These are phyloP conservation scores for Lasiosphaeriaceae sp. DNA, from an alignment of 495 filamentous ascomycete genomes.

Conservation along the genomic window DNA sequence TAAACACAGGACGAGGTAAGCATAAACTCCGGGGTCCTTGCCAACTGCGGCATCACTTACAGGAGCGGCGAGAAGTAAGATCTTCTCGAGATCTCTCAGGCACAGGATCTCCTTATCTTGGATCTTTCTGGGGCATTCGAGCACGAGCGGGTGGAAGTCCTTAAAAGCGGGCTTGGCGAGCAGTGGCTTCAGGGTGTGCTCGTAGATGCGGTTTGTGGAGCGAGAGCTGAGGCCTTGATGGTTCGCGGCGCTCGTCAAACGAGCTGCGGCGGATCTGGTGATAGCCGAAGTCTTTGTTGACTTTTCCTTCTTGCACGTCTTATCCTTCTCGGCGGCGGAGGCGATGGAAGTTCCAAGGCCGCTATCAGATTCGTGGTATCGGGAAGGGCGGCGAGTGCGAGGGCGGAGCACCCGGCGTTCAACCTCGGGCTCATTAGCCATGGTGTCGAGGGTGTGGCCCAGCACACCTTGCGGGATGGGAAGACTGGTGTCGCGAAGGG, in stretches of 20 bases:
- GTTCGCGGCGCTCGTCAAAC: conserved; percentile 29
- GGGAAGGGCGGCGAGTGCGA: conserved; percentile 46
- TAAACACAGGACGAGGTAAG: conserved; percentile 61
- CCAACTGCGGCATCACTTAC: conserved; percentile 63
- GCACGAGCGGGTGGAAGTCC: conserved; percentile 73
- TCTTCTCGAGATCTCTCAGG: conserved; percentile 87
- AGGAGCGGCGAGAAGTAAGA: conserved; percentile 76
- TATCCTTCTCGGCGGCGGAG: conserved; percentile 33
- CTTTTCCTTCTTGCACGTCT: conserved; percentile 25
- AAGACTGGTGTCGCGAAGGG: conserved; percentile 44
- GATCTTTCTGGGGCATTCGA: conserved; percentile 71
- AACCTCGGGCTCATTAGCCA: conserved; percentile 34
- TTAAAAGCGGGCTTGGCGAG: conserved; percentile 53
- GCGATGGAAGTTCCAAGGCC: conserved; percentile 55
- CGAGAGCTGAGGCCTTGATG: conserved; percentile 44
- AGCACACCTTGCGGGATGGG: conserved; percentile 51
- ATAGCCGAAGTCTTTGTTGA: conserved; percentile 38
- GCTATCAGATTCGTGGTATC: conserved; percentile 59
- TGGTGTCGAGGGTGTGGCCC: conserved; percentile 42
- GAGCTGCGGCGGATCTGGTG: conserved; percentile 46
- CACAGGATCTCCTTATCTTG: conserved; percentile 75
- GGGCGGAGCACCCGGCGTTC: conserved; percentile 46
- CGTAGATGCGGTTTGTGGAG: conserved; percentile 51
- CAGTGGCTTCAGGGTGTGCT: conserved; percentile 50
- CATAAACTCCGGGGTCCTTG: conserved; percentile 52